These are phyloP conservation scores for Bacidia gigantensis DNA, from an alignment of 495 filamentous ascomycete genomes.

Conservation along the genomic window DNA sequence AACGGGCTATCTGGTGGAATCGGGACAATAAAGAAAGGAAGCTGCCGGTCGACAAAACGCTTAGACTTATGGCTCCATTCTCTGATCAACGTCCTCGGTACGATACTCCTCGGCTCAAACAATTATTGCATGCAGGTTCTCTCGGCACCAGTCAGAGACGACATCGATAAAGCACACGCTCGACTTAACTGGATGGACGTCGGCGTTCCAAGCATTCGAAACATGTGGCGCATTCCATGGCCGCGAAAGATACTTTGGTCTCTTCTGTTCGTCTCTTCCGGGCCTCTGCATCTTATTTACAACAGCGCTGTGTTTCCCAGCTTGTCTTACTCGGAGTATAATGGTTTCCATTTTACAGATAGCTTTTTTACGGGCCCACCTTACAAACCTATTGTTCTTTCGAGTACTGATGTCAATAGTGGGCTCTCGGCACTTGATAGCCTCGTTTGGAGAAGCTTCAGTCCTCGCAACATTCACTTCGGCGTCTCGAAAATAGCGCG, in stretches of 20 bases:
- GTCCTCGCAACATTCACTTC: too few species aligned
- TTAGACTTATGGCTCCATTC: slow-evolving; percentile 22
- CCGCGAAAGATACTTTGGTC: slow-evolving; percentile 9
- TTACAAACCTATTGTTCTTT: too few species aligned
- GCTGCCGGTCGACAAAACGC: slow-evolving; percentile 15
- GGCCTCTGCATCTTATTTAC: slow-evolving; percentile 18
- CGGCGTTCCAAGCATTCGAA: slow-evolving; percentile 28
- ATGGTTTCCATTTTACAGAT: too few species aligned
- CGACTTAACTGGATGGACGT: slow-evolving; percentile 26
- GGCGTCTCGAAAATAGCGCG: too few species aligned
- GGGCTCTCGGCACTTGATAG: too few species aligned
- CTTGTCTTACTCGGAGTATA: slow-evolving; percentile 19
- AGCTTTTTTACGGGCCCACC: too few species aligned
- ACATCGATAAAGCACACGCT: slow-evolving; percentile 27
- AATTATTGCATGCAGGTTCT: slow-evolving; percentile 34
- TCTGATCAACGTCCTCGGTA: slow-evolving; percentile 26
- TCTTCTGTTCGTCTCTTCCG: slow-evolving; percentile 10
- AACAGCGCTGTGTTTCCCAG: slow-evolving; percentile 19
- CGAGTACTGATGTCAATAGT: not conserved
- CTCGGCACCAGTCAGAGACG: slow-evolving; percentile 25
- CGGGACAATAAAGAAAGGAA: slow-evolving; percentile 12
- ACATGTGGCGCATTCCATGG: slow-evolving; percentile 16
- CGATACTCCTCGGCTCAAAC: slow-evolving; percentile 25
- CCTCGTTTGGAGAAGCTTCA: too few species aligned
- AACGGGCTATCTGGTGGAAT: too few species aligned